phyloP scores from a whole-genome alignment of 2,329 filamentous ascomycete genomes.

The Cladosporium sp. region DNA sequence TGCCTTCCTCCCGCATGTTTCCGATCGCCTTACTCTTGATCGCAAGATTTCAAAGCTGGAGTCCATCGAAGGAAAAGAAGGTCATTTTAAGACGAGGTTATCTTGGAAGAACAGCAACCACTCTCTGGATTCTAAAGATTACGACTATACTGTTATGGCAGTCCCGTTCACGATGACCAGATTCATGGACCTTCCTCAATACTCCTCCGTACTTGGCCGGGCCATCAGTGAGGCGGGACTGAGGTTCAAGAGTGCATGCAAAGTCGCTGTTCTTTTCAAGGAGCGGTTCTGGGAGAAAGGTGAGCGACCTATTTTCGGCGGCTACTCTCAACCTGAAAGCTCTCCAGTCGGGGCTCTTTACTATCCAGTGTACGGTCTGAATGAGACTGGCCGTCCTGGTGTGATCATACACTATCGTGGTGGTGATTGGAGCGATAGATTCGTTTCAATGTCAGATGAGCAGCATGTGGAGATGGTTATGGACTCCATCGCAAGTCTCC shows the following conservation, averaged over 20 bases:
- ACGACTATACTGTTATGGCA: conserved; percentile 16
- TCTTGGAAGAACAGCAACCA: conserved; percentile 48
- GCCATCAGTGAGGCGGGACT: conserved; percentile 29
- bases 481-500: conserved; percentile 60
- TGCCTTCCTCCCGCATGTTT: conserved; percentile 58
- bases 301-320: conserved; percentile 54
- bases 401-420: conserved; percentile 39
- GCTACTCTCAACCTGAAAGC: conserved; percentile 57
- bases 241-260: conserved; percentile 46
- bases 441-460: conserved; percentile 42
- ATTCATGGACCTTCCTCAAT: conserved; percentile 12
- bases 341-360: conserved; percentile 56
- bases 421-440: conserved; percentile 14
- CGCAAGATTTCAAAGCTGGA: conserved; percentile 51
- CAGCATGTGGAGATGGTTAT: conserved; percentile 59
- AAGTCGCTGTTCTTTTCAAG: conserved; percentile 61
- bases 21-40: conserved; percentile 50
- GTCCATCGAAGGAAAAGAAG: conserved; percentile 3
- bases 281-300: conserved; percentile 56
- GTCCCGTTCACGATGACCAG: conserved; percentile 16
- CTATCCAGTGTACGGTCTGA: conserved; percentile 62
- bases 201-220: conserved; percentile 13
- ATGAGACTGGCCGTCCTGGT: conserved; percentile 53
- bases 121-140: conserved; percentile 19
- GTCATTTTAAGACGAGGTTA: conserved; percentile 41